Percentiles rank a stretch among this genome's conserved stretches.
These are phyloP conservation scores for Penicillium angulare DNA, from an alignment of 495 filamentous ascomycete species.

Conservation along the genomic window DNA sequence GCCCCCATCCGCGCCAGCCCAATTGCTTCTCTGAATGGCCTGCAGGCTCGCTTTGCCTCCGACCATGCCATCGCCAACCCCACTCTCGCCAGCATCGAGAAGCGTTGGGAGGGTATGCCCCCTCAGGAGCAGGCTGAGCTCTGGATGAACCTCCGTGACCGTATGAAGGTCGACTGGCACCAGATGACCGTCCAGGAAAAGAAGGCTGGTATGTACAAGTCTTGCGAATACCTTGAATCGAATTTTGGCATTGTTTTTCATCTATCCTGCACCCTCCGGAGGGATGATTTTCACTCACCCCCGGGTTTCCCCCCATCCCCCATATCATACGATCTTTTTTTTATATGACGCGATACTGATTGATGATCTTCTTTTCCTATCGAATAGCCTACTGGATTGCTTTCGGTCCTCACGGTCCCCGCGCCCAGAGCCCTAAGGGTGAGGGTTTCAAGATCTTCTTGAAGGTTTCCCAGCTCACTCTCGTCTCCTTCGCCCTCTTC, in stretches of 20 bases:
- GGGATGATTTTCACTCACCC: constrained; percentile 4
- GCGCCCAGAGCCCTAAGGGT: constrained; percentile 73
- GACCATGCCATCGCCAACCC: constrained; percentile 96
- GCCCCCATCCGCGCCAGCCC: constrained; percentile 42
- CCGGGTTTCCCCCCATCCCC: background rate
- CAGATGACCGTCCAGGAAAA: constrained; percentile 95
- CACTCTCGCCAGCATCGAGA: constrained; percentile 96
- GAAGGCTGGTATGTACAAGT: constrained; percentile 84
- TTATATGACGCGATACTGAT: constrained; percentile 23
- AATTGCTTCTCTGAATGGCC: constrained; percentile 39
- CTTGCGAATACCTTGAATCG: background rate
- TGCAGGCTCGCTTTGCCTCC: constrained; percentile 63
- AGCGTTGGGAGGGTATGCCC: constrained; percentile 96
- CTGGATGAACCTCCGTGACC: constrained; percentile 95
- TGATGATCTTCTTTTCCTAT: no score
- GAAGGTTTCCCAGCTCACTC: constrained; percentile 64
- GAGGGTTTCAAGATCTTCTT: constrained; percentile 71
- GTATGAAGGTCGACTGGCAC: constrained; percentile 97
- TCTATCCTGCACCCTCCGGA: constrained; percentile 22
- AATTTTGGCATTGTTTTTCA: background rate
- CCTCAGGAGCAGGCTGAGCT: constrained; percentile 98
- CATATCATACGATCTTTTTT: constrained; percentile 1
- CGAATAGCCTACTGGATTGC: constrained; percentile 93
- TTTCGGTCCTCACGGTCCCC: constrained; percentile 93
- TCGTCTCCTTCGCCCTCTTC: constrained; percentile 63